phyloP scores from a whole-genome alignment of 192 early-diverging fungal species.

The Geosiphon pyriformis region DNA sequence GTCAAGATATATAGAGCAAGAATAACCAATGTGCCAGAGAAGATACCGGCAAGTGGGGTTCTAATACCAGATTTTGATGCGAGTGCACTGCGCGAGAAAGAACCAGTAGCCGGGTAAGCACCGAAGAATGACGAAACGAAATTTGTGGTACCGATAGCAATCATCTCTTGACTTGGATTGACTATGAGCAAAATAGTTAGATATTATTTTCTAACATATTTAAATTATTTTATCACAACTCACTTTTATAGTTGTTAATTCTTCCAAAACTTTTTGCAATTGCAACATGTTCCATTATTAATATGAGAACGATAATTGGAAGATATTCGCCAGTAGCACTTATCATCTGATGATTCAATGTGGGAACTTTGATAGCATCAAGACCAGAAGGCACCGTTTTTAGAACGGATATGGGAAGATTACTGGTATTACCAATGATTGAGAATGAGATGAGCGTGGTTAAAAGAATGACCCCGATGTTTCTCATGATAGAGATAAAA shows the following conservation, averaged over 20 bases:
- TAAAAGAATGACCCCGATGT: constrained; percentile 71
- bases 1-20: constrained; percentile 79
- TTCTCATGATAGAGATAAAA: constrained; percentile 66
- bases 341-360: constrained; percentile 45
- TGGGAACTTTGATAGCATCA: constrained; percentile 51
- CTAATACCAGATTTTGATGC: constrained; percentile 84
- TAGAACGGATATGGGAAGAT: constrained; percentile 57
- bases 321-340: constrained; percentile 46
- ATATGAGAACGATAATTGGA: constrained; percentile 63
- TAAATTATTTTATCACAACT: constrained; percentile 20
- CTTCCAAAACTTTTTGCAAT: constrained; percentile 85
- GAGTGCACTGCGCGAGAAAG: constrained; percentile 90
- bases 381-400: constrained; percentile 72
- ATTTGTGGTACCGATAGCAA: constrained; percentile 87
- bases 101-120: constrained; percentile 85
- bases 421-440: constrained; percentile 42
- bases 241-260: constrained; percentile 75
- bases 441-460: constrained; percentile 66
- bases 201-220: neutral
- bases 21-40: constrained; percentile 76
- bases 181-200: constrained; percentile 24
- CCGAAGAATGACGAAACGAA: constrained; percentile 80
- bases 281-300: constrained; percentile 87
- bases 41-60: constrained; percentile 71
- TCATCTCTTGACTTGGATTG: constrained; percentile 79